Percentiles rank a stretch among this genome's conserved stretches.
Conservation (phyloP, 1,284 basidiomycete species). For the Ustilago crameri region DNA sequence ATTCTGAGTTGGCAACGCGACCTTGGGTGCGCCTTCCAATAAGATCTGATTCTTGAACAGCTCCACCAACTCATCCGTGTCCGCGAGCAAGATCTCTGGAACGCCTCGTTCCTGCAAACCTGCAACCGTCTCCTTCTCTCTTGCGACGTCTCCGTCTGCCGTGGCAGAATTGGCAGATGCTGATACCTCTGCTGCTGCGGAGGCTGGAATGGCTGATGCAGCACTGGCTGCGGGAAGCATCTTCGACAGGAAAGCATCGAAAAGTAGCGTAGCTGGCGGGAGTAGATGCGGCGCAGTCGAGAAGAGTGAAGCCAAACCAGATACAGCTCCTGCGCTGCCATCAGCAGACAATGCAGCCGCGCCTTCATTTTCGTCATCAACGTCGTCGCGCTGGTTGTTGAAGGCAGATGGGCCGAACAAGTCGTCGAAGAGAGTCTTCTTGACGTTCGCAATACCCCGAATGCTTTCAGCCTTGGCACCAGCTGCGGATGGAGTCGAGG, state of each 20-base stretch:
- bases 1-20: slow-evolving; percentile 2
- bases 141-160: slow-evolving; percentile 6
- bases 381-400: slow-evolving; percentile 65
- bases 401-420: slow-evolving; percentile 77
- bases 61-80: slow-evolving; percentile 43
- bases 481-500: slow-evolving; percentile 18
- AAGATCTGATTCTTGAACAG: slow-evolving; percentile 35
- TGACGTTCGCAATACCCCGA: slow-evolving; percentile 76
- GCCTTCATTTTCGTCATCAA: slow-evolving; percentile 20
- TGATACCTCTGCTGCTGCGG: not conserved
- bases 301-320: slow-evolving; percentile 72
- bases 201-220: not conserved
- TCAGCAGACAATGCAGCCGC: not conserved
- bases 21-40: slow-evolving; percentile 1
- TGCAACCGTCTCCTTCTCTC: not conserved
- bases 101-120: slow-evolving; percentile 17
- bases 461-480: slow-evolving; percentile 65
- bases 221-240: slow-evolving; percentile 72
- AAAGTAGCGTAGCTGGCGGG: slow-evolving; percentile 80
- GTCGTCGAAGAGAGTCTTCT: slow-evolving; percentile 82
- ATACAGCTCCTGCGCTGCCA: slow-evolving; percentile 9
- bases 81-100: slow-evolving; percentile 27
- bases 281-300: slow-evolving; percentile 81
- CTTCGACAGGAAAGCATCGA: slow-evolving; percentile 77
- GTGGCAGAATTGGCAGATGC: not conserved